phyloP scores from a whole-genome alignment of 495 filamentous ascomycete species.

The Parathielavia appendiculata region DNA sequence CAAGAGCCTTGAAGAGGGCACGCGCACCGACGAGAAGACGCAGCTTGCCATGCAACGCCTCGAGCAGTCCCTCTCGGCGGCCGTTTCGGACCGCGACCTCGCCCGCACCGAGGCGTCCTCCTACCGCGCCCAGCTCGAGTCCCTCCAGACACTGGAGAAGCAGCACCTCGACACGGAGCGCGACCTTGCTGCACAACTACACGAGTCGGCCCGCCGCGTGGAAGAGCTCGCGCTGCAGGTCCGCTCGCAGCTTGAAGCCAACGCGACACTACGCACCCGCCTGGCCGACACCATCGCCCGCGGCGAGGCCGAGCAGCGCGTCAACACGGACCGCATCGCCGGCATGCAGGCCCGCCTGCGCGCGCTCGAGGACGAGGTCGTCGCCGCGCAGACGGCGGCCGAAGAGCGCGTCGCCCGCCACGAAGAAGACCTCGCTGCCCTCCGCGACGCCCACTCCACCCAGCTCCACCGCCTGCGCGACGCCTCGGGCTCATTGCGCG shows the following conservation, averaged over 20 bases:
- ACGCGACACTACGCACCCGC: conserved; percentile 67
- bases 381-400: conserved; percentile 76
- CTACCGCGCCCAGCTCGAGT: conserved; percentile 58
- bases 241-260: conserved; percentile 68
- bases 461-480: conserved; percentile 74
- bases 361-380: conserved; percentile 73
- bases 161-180: conserved; percentile 59
- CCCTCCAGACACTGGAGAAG: conserved; percentile 56
- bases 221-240: conserved; percentile 73
- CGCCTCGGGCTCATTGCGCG: conserved; percentile 30
- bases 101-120: conserved; percentile 56
- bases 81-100: conserved; percentile 66
- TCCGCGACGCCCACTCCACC: conserved; percentile 71
- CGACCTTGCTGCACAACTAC: conserved; percentile 59
- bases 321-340: conserved; percentile 74
- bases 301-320: conserved; percentile 77
- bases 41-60: conserved; percentile 56
- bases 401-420: conserved; percentile 78
- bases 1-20: conserved; percentile 47
- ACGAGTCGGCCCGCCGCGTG: conserved; percentile 65
- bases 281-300: conserved; percentile 79
- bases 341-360: conserved; percentile 74
- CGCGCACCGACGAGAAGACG: conserved; percentile 47
- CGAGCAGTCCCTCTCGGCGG: conserved; percentile 57
- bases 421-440: conserved; percentile 72